Percentiles rank a stretch among this genome's conserved stretches.
Conservation (phyloP, 768 basidiomycete species). For the Tulasnella sp. region DNA sequence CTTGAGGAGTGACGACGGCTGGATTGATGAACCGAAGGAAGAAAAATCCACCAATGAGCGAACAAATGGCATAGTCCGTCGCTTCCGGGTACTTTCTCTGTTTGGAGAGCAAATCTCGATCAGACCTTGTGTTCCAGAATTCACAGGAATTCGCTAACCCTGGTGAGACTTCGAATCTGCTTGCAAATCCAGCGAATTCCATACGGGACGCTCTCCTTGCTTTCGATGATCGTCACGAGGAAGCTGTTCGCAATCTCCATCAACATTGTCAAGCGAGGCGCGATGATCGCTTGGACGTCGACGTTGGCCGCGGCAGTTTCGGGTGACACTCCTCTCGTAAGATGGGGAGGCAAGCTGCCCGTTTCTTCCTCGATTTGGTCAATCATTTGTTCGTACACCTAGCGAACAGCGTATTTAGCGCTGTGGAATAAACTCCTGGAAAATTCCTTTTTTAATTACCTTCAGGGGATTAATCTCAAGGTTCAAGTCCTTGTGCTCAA, state of each 20-base stretch:
- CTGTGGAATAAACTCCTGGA: background rate
- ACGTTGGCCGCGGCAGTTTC: constrained; percentile 92
- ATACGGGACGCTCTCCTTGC: constrained; percentile 97
- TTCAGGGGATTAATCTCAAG: constrained; percentile 99
- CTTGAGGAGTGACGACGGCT: constrained; percentile 98
- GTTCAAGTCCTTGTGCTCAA: constrained; percentile 99
- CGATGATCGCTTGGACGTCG: constrained; percentile 98
- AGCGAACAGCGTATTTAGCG: background rate
- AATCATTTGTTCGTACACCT: constrained; percentile 99
- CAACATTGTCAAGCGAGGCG: constrained; percentile 94
- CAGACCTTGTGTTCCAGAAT: background rate
- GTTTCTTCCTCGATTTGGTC: constrained; percentile 98
- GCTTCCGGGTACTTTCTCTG: constrained; percentile 99
- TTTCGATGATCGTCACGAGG: constrained; percentile 95
- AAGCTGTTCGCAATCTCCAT: constrained; percentile 99
- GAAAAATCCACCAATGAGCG: constrained; percentile 98
- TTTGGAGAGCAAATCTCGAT: background rate
- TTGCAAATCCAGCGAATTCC: constrained; percentile 99
- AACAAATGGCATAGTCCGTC: constrained; percentile 97
- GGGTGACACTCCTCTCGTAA: constrained; percentile 91
- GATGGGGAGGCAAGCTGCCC: constrained; percentile 84
- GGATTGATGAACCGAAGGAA: constrained; percentile 99
- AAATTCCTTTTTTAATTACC: constrained; percentile 50
- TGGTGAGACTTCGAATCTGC: constrained; percentile 94
- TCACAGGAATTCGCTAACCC: constrained; percentile 54